Conservation (phyloP, 352 stramenopile species). For the Saprolegnia diclina region DNA sequence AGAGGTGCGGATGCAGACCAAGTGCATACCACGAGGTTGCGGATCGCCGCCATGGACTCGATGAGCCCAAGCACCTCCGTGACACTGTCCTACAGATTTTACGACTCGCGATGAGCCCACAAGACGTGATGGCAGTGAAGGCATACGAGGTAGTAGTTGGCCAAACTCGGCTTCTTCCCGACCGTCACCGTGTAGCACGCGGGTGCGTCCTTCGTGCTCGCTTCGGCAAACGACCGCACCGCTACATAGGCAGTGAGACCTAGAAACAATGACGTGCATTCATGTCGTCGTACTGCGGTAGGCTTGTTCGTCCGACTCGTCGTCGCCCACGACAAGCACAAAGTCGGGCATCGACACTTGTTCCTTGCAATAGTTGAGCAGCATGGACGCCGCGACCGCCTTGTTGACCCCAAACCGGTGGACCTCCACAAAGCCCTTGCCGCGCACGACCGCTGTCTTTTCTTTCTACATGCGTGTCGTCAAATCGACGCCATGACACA, state of each 20-base stretch:
- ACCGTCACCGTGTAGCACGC: slow-evolving; percentile 92
- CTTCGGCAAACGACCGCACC: slow-evolving; percentile 39
- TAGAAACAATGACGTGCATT: slow-evolving; percentile 39
- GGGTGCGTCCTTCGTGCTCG: slow-evolving; percentile 29
- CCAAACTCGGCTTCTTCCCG: slow-evolving; percentile 95
- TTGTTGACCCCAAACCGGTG: slow-evolving; percentile 73
- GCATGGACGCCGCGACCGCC: slow-evolving; percentile 43
- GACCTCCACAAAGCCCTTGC: slow-evolving; percentile 68
- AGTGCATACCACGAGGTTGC: not conserved
- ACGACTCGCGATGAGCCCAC: not conserved
- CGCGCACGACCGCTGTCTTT: slow-evolving; percentile 46
- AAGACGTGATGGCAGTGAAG: not conserved
- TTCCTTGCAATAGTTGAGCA: slow-evolving; percentile 52
- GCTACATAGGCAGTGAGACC: slow-evolving; percentile 32
- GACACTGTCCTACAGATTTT: slow-evolving; percentile 22
- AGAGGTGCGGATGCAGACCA: not conserved
- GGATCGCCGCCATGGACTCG: slow-evolving; percentile 14
- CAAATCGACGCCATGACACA: slow-evolving; percentile 61
- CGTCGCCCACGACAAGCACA: slow-evolving; percentile 94
- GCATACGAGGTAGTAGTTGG: slow-evolving; percentile 89
- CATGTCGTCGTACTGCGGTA: slow-evolving; percentile 42
- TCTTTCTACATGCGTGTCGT: slow-evolving; percentile 45
- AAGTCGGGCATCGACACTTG: slow-evolving; percentile 86
- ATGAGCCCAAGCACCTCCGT: slow-evolving; percentile 23
- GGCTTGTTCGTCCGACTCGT: slow-evolving; percentile 94